phyloP scores from a whole-genome alignment of 805 yeast species.

The Monosporozyma yasuniensis region DNA sequence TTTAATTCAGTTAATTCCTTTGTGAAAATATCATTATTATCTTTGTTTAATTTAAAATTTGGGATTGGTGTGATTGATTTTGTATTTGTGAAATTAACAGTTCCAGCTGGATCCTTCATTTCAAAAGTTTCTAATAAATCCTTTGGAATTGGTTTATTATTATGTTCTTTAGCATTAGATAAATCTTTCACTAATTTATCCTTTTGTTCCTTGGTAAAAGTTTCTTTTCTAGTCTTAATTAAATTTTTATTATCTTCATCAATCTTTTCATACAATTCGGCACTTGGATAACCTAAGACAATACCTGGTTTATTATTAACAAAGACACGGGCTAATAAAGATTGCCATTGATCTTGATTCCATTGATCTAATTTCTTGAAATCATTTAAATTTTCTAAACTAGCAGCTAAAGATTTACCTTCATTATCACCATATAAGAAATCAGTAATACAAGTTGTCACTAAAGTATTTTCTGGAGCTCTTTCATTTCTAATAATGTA shows the following conservation, averaged over 20 bases:
- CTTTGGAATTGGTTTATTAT: slow-evolving; percentile 72
- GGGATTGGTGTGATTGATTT: slow-evolving; percentile 52
- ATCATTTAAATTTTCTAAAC: slow-evolving; percentile 49
- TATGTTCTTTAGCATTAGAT: slow-evolving; percentile 52
- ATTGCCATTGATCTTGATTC: slow-evolving; percentile 61
- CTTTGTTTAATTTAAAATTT: slow-evolving; percentile 29
- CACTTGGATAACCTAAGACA: slow-evolving; percentile 61
- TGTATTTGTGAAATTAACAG: slow-evolving; percentile 59
- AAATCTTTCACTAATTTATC: slow-evolving; percentile 41
- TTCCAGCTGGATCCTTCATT: slow-evolving; percentile 65
- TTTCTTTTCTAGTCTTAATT: slow-evolving; percentile 39
- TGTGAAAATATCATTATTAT: slow-evolving; percentile 22
- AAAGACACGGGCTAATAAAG: slow-evolving; percentile 42
- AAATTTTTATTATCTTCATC: slow-evolving; percentile 45
- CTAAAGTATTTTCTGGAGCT: slow-evolving; percentile 45
- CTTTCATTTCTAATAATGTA: slow-evolving; percentile 54
- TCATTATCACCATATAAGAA: slow-evolving; percentile 68
- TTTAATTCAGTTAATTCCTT: slow-evolving; percentile 20
- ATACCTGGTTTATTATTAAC: slow-evolving; percentile 55
- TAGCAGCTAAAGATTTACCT: slow-evolving; percentile 48
- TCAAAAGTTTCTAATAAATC: slow-evolving; percentile 52
- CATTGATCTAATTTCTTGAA: slow-evolving; percentile 46
- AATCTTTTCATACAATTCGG: slow-evolving; percentile 41
- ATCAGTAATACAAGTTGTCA: slow-evolving; percentile 63
- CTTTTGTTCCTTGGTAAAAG: slow-evolving; percentile 55